Percentiles rank a stretch among this genome's conserved stretches.
Conservation (phyloP, 208 protist species). For the Crithidia fasciculata region DNA sequence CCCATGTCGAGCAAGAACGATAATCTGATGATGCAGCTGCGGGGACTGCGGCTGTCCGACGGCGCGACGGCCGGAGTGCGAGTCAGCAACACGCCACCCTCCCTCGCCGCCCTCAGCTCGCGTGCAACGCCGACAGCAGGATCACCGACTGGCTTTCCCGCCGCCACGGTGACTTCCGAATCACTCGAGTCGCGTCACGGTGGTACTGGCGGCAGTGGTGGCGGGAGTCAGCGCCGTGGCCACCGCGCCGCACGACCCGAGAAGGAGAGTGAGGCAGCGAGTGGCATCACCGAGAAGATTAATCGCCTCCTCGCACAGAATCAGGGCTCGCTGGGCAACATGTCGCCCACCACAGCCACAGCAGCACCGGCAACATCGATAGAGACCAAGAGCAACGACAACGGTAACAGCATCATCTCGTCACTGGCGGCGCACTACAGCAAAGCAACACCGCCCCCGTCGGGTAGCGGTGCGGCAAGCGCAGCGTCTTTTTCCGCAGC, state of each 20-base stretch:
- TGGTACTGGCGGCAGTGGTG: too few species aligned
- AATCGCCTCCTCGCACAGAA: conserved; percentile 40
- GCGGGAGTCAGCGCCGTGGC: conserved; percentile 15
- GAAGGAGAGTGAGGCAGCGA: conserved; percentile 13
- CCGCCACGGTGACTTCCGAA: conserved; percentile 1
- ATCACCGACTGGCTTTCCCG: conserved; percentile 31
- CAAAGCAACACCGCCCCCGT: conserved; percentile 9
- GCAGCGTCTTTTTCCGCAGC: conserved; percentile 7
- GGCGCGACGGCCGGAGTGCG: conserved; percentile 37
- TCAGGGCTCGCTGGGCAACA: conserved; percentile 17
- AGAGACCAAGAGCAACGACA: conserved; percentile 6
- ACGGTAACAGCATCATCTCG: conserved; percentile 21
- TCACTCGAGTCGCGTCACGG: conserved; percentile 5
- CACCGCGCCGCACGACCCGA: neutral
- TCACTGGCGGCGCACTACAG: conserved; percentile 17
- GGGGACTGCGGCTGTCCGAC: conserved; percentile 50
- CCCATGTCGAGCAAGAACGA: conserved; percentile 22
- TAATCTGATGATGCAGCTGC: conserved; percentile 46
- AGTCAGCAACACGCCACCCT: conserved; percentile 30
- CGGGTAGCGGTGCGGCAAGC: conserved; percentile 23
- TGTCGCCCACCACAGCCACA: neutral
- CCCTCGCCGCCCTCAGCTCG: conserved; percentile 15
- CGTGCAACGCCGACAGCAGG: conserved; percentile 8
- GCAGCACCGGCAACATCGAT: conserved; percentile 1
- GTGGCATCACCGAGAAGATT: conserved; percentile 30